A percentile compares a stretch with the other conserved stretches of the same genome.
Evolutionary conservation across 305 asterid genomes (phyloP).

Genomic region (Fraxinus albicans): DNA sequence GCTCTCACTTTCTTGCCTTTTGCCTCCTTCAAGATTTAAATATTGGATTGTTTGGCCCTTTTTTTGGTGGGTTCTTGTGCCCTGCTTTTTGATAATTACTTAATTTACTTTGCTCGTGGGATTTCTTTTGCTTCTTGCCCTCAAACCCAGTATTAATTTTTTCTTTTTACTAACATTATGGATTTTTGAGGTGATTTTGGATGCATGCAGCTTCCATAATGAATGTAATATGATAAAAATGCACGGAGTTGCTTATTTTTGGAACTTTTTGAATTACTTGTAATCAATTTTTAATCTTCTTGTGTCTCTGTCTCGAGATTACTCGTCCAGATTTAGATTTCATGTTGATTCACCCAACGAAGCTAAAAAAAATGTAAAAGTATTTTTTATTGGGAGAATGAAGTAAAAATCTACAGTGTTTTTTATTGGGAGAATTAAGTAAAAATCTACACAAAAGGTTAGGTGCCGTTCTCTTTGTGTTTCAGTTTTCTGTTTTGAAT

Average conservation of each 20-base stretch:
- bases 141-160: background rate
- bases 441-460: too few species aligned
- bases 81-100: slow-evolving; percentile 1
- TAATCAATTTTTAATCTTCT: background rate
- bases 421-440: too few species aligned
- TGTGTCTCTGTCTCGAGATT: background rate
- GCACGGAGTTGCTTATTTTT: background rate
- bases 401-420: background rate
- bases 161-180: slow-evolving; percentile 6
- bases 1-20: slow-evolving; percentile 32
- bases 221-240: background rate
- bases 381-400: background rate
- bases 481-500: too few species aligned
- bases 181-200: background rate
- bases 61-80: slow-evolving; percentile 37
- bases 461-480: too few species aligned
- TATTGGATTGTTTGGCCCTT: slow-evolving; percentile 32
- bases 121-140: background rate
- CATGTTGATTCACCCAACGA: too few species aligned
- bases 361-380: background rate
- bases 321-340: background rate
- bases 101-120: slow-evolving; percentile 24
- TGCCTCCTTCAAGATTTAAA: slow-evolving; percentile 19
- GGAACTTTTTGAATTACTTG: background rate
- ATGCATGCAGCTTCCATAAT: background rate